Conservation (phyloP, 176 grass and related monocot genomes). For the Olyra latifolia region DNA sequence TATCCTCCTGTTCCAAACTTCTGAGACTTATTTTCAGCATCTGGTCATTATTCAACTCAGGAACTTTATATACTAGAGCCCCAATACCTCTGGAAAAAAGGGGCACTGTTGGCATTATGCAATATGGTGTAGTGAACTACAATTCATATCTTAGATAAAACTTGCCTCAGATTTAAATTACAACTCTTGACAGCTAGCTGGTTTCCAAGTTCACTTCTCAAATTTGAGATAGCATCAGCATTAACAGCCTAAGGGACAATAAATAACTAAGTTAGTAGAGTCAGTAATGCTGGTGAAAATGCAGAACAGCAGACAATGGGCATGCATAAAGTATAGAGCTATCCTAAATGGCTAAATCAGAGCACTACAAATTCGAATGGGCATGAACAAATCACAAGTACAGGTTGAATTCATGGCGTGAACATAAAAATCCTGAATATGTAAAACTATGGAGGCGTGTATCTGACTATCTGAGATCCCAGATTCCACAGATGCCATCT, state of each 20-base stretch:
- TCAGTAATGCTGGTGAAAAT: not conserved
- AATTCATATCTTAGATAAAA: not conserved
- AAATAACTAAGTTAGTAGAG: not conserved
- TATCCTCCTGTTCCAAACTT: slow-evolving; percentile 84
- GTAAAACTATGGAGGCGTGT: not conserved
- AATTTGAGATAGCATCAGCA: slow-evolving; percentile 63
- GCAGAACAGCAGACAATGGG: not conserved
- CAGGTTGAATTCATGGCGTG: not conserved
- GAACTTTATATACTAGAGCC: slow-evolving; percentile 84
- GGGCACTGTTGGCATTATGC: not conserved
- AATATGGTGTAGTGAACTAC: not conserved
- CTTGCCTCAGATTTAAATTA: slow-evolving; percentile 62
- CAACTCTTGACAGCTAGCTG: slow-evolving; percentile 74
- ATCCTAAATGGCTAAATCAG: not conserved
- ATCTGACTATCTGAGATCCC: not conserved
- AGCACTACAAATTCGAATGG: not conserved
- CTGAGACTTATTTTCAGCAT: slow-evolving; percentile 86
- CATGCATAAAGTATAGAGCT: not conserved
- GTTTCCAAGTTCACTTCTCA: slow-evolving; percentile 87
- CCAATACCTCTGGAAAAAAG: slow-evolving; percentile 70
- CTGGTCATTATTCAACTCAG: slow-evolving; percentile 63
- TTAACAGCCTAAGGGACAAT: slow-evolving; percentile 65
- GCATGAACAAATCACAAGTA: not conserved
- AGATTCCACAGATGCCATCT: not conserved
- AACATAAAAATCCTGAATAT: not conserved